Evolutionary conservation across 495 filamentous ascomycete species (phyloP).

Genomic region (Aspergillus affinis): DNA sequence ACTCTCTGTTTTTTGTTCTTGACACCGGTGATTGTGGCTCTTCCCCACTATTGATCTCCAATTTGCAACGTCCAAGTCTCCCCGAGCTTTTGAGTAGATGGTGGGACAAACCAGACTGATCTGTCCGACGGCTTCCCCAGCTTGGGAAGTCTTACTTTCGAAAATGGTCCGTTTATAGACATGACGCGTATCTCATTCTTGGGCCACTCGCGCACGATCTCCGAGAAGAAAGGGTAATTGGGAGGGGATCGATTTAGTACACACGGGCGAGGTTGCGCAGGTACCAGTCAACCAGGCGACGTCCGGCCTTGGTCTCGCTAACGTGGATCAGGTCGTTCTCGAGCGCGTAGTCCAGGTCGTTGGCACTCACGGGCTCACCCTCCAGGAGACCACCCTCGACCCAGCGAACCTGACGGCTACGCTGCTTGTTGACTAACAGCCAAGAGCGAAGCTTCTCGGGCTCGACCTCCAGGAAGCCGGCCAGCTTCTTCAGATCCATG

Average conservation of each 20-base stretch:
- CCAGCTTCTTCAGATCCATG: conserved; percentile 97
- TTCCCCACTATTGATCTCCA: background rate
- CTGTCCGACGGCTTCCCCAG: background rate
- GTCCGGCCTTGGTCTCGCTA: conserved; percentile 95
- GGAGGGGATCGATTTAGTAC: conserved; percentile 54
- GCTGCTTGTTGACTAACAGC: conserved; percentile 96
- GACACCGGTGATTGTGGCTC: too few relatives aligned
- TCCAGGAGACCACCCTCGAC: conserved; percentile 85
- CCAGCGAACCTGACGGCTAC: conserved; percentile 94
- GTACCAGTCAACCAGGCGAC: conserved; percentile 98
- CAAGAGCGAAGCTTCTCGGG: conserved; percentile 87
- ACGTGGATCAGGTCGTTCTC: conserved; percentile 98
- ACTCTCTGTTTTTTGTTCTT: too few relatives aligned
- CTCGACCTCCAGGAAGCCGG: conserved; percentile 92
- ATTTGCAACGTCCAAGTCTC: background rate
- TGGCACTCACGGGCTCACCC: conserved; percentile 85
- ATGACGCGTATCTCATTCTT: conserved; percentile 14
- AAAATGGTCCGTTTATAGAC: conserved; percentile 6
- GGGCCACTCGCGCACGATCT: background rate
- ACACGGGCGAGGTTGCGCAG: conserved; percentile 92
- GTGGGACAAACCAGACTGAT: too few relatives aligned
- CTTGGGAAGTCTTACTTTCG: background rate
- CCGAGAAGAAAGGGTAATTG: conserved; percentile 7
- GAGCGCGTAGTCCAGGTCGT: conserved; percentile 94
- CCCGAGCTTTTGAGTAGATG: too few relatives aligned